These are phyloP conservation scores for Schwanniomyces pseudopolymorphus DNA, from an alignment of 805 yeast species.

Conservation along the genomic window DNA sequence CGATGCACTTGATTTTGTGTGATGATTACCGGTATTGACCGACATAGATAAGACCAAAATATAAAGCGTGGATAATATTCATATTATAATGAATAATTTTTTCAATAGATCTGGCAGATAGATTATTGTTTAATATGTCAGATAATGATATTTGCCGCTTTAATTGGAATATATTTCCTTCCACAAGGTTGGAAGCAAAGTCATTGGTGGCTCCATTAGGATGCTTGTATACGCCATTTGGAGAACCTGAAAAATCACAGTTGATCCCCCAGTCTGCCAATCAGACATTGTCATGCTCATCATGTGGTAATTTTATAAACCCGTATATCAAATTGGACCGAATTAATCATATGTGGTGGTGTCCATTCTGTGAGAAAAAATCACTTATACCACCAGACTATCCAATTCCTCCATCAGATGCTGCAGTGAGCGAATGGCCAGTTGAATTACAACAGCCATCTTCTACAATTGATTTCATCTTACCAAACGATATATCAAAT, in stretches of 20 bases:
- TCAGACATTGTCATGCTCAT: conserved; percentile 22
- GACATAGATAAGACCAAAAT: neutral
- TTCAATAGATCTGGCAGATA: neutral
- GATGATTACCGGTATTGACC: neutral
- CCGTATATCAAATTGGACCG: conserved; percentile 30
- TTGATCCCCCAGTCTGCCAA: neutral
- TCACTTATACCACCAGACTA: conserved; percentile 20
- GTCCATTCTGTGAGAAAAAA: conserved; percentile 33
- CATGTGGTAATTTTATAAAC: conserved; percentile 28
- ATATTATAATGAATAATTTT: neutral
- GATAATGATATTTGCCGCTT: conserved; percentile 34
- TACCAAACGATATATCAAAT: conserved; percentile 26
- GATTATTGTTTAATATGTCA: neutral
- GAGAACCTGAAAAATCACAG: neutral
- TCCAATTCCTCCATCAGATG: conserved; percentile 11
- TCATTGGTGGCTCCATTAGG: conserved; percentile 36
- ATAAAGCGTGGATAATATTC: neutral
- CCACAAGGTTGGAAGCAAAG: conserved; percentile 35
- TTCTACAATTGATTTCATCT: conserved; percentile 28
- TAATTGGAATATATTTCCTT: conserved; percentile 63
- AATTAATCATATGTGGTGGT: conserved; percentile 35
- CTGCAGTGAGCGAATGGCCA: conserved; percentile 21
- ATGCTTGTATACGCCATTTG: conserved; percentile 34
- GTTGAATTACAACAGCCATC: conserved; percentile 24
- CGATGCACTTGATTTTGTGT: neutral